phyloP scores from a whole-genome alignment of 345 rosid genomes.

The Capsella bursapastoris region DNA sequence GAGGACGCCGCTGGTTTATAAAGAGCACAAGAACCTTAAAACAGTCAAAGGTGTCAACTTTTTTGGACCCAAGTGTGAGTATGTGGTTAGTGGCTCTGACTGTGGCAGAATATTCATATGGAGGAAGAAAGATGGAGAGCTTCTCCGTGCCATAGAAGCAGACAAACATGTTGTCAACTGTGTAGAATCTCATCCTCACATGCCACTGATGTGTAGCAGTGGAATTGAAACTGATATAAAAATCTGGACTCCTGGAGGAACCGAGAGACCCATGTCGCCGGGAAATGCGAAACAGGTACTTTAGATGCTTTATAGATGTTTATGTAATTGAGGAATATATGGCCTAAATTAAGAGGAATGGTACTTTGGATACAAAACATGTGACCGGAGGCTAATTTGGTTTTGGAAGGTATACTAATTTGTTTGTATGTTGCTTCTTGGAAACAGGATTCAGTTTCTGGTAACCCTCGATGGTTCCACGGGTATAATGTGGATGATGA shows the following conservation, averaged over 20 bases:
- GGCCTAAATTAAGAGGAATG: neutral
- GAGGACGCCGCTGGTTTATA: constrained; percentile 63
- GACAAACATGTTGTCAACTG: constrained; percentile 82
- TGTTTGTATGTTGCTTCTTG: constrained; percentile 34
- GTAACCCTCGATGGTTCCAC: constrained; percentile 12
- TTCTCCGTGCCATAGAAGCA: constrained; percentile 82
- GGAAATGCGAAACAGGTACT: constrained; percentile 59
- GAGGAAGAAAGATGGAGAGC: constrained; percentile 87
- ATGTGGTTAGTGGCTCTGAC: constrained; percentile 95
- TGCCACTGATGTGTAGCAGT: constrained; percentile 68
- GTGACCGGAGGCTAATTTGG: neutral
- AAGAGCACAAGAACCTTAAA: constrained; percentile 68
- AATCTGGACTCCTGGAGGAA: constrained; percentile 79
- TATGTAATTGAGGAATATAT: constrained; percentile 1
- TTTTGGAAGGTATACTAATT: constrained; percentile 1
- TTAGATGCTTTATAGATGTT: neutral
- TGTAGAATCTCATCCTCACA: constrained; percentile 82
- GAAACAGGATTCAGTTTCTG: constrained; percentile 26
- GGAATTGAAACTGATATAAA: constrained; percentile 84
- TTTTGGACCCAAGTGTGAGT: constrained; percentile 86
- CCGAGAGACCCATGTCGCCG: constrained; percentile 64
- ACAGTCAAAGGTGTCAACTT: constrained; percentile 87
- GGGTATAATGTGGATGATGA: constrained; percentile 12
- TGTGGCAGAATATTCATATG: constrained; percentile 89
- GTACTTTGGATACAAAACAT: neutral